Evolutionary conservation across 2,329 filamentous ascomycete species (phyloP).

Genomic region (Plenodomus biglobosus): DNA sequence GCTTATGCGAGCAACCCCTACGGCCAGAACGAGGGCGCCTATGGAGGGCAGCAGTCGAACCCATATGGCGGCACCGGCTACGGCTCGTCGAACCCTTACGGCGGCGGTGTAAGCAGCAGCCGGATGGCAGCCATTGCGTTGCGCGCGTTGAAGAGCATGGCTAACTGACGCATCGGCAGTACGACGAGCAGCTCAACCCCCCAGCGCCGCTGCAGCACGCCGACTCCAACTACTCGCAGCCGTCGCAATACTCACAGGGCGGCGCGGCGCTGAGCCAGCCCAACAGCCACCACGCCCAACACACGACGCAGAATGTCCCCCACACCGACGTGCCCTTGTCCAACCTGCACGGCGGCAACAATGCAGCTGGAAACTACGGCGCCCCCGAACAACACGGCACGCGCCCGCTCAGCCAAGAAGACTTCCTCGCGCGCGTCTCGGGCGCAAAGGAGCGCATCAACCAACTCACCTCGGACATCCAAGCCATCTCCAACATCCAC

Average conservation of each 20-base stretch:
- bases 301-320: constrained; percentile 7
- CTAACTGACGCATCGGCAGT: constrained; percentile 16
- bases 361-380: background rate
- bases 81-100: constrained; percentile 35
- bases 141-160: background rate
- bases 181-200: constrained; percentile 26
- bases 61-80: constrained; percentile 44
- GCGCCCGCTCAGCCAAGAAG: constrained; percentile 59
- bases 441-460: constrained; percentile 68
- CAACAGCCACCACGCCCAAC: constrained; percentile 24
- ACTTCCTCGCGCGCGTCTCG: constrained; percentile 69
- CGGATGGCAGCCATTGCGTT: constrained; percentile 1
- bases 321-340: constrained; percentile 20
- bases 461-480: constrained; percentile 66
- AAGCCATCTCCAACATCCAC: constrained; percentile 68
- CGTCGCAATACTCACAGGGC: constrained; percentile 40
- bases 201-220: constrained; percentile 37
- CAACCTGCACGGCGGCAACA: constrained; percentile 6
- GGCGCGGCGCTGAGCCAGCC: constrained; percentile 14
- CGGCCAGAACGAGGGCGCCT: constrained; percentile 47
- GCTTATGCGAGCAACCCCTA: constrained; percentile 65
- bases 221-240: constrained; percentile 44
- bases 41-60: constrained; percentile 29
- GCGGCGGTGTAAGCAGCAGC: constrained; percentile 27
- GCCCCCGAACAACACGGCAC: constrained; percentile 59